Conservation (phyloP, 148 eudicot species). For the Rhododendron ovatum region DNA sequence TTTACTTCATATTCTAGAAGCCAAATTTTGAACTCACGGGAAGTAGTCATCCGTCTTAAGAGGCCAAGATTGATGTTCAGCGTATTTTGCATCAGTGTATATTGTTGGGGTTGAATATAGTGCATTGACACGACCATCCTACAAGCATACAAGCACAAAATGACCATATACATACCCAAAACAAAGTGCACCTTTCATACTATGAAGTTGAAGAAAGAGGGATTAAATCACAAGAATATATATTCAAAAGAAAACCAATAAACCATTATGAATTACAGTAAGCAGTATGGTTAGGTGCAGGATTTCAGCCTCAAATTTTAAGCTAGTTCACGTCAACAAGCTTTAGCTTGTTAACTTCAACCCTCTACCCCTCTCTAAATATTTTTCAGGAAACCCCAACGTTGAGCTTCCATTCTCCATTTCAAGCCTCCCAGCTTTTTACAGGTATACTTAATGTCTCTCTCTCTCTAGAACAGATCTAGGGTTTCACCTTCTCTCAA, state of each 20-base stretch:
- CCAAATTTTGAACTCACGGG: constrained; percentile 60
- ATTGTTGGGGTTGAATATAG: constrained; percentile 89
- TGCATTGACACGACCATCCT: constrained; percentile 99
- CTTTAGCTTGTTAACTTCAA: neutral
- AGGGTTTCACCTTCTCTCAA: too few relatives aligned
- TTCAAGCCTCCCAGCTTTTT: too few relatives aligned
- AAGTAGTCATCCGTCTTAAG: constrained; percentile 84
- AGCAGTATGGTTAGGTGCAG: neutral
- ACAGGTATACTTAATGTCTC: too few relatives aligned
- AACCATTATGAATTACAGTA: neutral
- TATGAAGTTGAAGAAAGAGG: neutral
- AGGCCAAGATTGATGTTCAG: constrained; percentile 71
- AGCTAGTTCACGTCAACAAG: neutral
- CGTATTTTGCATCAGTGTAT: constrained; percentile 89
- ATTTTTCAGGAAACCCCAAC: too few relatives aligned
- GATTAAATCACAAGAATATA: neutral
- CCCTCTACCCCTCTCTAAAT: neutral
- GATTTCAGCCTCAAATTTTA: constrained; percentile 2
- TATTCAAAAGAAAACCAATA: neutral
- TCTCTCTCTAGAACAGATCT: too few relatives aligned
- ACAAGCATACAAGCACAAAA: constrained; percentile 12
- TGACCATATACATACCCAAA: neutral
- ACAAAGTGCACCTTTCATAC: neutral
- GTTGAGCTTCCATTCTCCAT: too few relatives aligned
- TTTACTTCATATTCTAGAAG: neutral